Evolutionary conservation across 2,329 filamentous ascomycete genomes (phyloP), one percentile per base, ranked within the genome.

Genomic region (Alternaria sp.): DNA sequence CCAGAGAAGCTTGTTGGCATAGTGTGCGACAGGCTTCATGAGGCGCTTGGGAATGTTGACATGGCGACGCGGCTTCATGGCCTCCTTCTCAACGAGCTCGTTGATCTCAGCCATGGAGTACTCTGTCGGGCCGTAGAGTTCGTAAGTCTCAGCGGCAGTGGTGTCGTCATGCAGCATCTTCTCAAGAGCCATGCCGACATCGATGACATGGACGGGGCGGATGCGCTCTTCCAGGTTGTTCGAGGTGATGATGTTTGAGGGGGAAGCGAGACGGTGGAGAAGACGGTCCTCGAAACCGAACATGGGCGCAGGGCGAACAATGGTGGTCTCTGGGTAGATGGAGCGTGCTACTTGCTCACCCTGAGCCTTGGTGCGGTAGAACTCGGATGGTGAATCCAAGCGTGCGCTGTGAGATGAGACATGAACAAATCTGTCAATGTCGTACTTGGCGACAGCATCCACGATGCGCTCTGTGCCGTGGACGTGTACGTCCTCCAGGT

Each of bases 251-350:
- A 97, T 77, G 79, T 96, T 96, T 61, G 89, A 88, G 11, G 89
- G 85, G 67, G 88, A 87, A 42, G 94, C 95, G 53, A 98, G 88
- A 77, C 89, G 92, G 79, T 96, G 88, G 38, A 99, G 88, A 44
- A 99, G 87, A 73, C 90, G 90, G 81, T 99, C 95, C 81, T 99
- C 95, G 75, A 93, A 96, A 36, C 95, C 95, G 76, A 96, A 99
- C 80, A 97, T 87, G 54, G 94, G 95, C 12, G 94, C 92, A 44
- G 95, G 95, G 65, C 95, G 89, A 66, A 99, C 95, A 70, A 99
- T 93, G 46, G 95, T 99, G 18, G 95, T 96, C 82, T 99, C 95
- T 26, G 95, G 95, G 84, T 93, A 99, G 77, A 98, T 94, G 72
- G 86, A 88, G 64, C 94, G 90, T 46, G 89, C 95, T 49, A 96